Evolutionary conservation across 1,284 basidiomycete species (phyloP).

Genomic region (Irpex rosettiformis): DNA sequence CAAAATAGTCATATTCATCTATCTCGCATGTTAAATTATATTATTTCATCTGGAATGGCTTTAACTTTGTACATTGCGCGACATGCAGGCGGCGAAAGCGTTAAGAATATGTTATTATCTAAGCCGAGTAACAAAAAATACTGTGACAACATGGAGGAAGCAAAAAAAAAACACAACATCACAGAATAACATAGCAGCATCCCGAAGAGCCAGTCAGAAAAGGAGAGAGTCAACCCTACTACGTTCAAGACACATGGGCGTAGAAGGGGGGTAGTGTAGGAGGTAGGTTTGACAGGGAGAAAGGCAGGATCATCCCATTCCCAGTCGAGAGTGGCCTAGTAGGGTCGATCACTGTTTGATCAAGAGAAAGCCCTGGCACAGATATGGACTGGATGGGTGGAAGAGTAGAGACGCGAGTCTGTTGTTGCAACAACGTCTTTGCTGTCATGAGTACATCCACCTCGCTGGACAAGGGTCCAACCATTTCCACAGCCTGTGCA

Average conservation of each 20-base stretch:
- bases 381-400: conserved; percentile 10
- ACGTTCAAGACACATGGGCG: conserved; percentile 10
- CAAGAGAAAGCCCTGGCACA: conserved; percentile 1
- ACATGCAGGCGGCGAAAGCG: conserved; percentile 13
- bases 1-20: background rate
- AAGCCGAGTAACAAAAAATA: conserved; percentile 11
- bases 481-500: conserved; percentile 63
- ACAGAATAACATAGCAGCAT: background rate
- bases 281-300: background rate
- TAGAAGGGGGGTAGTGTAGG: conserved; percentile 13
- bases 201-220: conserved; percentile 1
- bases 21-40: conserved; percentile 1
- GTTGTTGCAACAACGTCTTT: conserved; percentile 55
- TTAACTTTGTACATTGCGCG: conserved; percentile 11
- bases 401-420: conserved; percentile 21
- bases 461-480: conserved; percentile 57
- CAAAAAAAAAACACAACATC: conserved; percentile 4
- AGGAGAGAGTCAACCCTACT: conserved; percentile 6
- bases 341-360: conserved; percentile 18
- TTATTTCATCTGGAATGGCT: conserved; percentile 6
- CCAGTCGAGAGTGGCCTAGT: conserved; percentile 25
- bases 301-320: conserved; percentile 8
- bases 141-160: conserved; percentile 11
- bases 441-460: conserved; percentile 68
- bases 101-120: conserved; percentile 15